These are phyloP conservation scores for Quercus wislizeni DNA, from an alignment of 306 rosid species.

Conservation along the genomic window DNA sequence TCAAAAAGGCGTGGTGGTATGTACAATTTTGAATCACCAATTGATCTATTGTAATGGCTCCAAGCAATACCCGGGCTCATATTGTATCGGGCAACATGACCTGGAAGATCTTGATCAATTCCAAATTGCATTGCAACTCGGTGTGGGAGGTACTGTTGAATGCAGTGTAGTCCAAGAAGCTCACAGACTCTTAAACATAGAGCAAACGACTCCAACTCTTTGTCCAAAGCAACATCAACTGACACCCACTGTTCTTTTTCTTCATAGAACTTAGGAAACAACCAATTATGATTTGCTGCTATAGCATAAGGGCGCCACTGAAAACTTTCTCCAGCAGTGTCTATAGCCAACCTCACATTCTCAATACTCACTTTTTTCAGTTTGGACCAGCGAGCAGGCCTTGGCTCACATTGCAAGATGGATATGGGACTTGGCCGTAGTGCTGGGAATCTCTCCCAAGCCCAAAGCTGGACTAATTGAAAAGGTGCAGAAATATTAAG, in stretches of 20 bases:
- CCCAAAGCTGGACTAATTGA: slow-evolving; percentile 53
- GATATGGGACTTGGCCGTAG: not conserved
- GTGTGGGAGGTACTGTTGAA: slow-evolving; percentile 43
- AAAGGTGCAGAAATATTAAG: slow-evolving; percentile 32
- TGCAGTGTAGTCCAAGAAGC: slow-evolving; percentile 34
- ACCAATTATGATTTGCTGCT: slow-evolving; percentile 4
- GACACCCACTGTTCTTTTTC: slow-evolving; percentile 11
- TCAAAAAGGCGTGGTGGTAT: slow-evolving; percentile 12
- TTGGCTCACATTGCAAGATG: slow-evolving; percentile 3
- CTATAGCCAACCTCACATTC: slow-evolving; percentile 12
- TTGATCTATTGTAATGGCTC: not conserved
- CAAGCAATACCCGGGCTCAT: not conserved
- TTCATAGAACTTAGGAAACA: slow-evolving; percentile 3
- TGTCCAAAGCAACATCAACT: not conserved
- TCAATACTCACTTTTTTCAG: not conserved
- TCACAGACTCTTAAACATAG: slow-evolving; percentile 35
- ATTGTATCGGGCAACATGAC: not conserved
- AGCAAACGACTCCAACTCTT: slow-evolving; percentile 27
- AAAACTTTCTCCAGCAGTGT: slow-evolving; percentile 25
- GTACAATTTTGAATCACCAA: slow-evolving; percentile 1
- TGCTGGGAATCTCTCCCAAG: slow-evolving; percentile 46
- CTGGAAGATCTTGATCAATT: slow-evolving; percentile 60
- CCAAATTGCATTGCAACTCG: slow-evolving; percentile 69
- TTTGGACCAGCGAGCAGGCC: slow-evolving; percentile 23
- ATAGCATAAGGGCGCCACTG: slow-evolving; percentile 43